Evolutionary conservation across 805 yeast genomes (phyloP), one percentile per base, ranked within the genome.

Genomic region (Metschnikowia picachoensis): DNA sequence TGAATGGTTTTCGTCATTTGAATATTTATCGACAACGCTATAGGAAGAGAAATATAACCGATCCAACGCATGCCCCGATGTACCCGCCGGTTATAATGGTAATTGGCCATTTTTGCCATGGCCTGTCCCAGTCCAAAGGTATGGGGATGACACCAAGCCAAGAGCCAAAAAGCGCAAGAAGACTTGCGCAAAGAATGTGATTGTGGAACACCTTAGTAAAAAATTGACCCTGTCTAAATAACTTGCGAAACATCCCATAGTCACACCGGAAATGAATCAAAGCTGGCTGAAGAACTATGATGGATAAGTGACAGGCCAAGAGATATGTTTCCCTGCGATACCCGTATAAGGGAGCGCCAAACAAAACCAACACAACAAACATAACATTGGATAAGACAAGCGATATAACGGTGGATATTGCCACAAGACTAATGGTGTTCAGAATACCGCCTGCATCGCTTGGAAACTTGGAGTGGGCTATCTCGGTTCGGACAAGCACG

Each of bases 51-150:
- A 41, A 44, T 31, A 54, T 10, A 13, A 39, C 14, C 10, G 47
- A 39, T 3, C 95, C 97, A 2, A 77, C 55, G 28, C 80, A 71
- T 2, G 83, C 78, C n/a, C 97, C 97, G 0, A 72, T 30, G 57
- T 87, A 88, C 0, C 82, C 82, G 2, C 98, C 97, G 8, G 78
- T 73, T 12, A 92, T 70, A 36, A 92, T 74, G 0, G 98, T 92
- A 44, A 89, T 79, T 7, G 99, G 99, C 95, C 97, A 92, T 43
- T 74, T 77, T 65, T 92, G 99, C 99, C 99, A 92, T 25, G 85
- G 87, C 57, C 98, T 76, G 62, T 92, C 99, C 99, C 99, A 92
- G 65, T 92, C 99, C 48, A 94, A 73, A 0, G 98, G 97, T 48
- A 94, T 90, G 1, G 96, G 98, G 32, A 87, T 65, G 3, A 92